A percentile compares a stretch with the other conserved stretches of the same genome.
Conservation (phyloP, 1,139 yeast species). For the Suhomyces kunorum region DNA sequence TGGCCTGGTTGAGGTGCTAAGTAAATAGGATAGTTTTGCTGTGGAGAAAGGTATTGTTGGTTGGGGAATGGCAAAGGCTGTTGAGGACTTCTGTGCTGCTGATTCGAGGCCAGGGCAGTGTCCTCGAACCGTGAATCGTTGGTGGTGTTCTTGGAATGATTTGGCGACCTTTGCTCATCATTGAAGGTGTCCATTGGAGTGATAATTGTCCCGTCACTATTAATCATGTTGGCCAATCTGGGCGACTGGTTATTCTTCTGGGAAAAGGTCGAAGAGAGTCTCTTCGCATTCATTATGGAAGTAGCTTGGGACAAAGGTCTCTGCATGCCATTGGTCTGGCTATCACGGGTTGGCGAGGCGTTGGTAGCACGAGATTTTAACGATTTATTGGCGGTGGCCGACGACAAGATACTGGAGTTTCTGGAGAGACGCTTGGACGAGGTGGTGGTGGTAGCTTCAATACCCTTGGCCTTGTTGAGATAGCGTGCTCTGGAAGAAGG, state of each 20-base stretch:
- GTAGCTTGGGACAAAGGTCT: conserved; percentile 30
- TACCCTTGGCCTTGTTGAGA: conserved; percentile 21
- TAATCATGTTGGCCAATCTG: conserved; percentile 44
- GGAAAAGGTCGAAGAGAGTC: conserved; percentile 43
- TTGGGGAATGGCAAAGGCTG: conserved; percentile 7
- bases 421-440: conserved; percentile 27
- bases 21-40: conserved; percentile 18
- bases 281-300: conserved; percentile 27
- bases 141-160: background rate
- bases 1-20: conserved; percentile 17
- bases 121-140: conserved; percentile 2
- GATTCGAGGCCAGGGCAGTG: conserved; percentile 8
- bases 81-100: conserved; percentile 8
- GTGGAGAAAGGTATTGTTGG: conserved; percentile 18
- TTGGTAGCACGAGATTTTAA: conserved; percentile 26
- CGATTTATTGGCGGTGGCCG: conserved; percentile 26
- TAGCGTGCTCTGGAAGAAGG: conserved; percentile 51
- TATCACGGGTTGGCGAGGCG: conserved; percentile 19
- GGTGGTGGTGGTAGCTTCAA: conserved; percentile 6
- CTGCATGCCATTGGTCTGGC: conserved; percentile 12
- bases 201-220: conserved; percentile 50
- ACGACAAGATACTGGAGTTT: conserved; percentile 32
- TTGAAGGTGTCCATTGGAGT: conserved; percentile 41
- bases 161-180: conserved; percentile 10
- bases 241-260: conserved; percentile 39